A percentile compares a stretch with the other conserved stretches of the same genome.
Conservation (phyloP, 2,329 filamentous ascomycete species). For the Zymoseptoria ardabiliae region DNA sequence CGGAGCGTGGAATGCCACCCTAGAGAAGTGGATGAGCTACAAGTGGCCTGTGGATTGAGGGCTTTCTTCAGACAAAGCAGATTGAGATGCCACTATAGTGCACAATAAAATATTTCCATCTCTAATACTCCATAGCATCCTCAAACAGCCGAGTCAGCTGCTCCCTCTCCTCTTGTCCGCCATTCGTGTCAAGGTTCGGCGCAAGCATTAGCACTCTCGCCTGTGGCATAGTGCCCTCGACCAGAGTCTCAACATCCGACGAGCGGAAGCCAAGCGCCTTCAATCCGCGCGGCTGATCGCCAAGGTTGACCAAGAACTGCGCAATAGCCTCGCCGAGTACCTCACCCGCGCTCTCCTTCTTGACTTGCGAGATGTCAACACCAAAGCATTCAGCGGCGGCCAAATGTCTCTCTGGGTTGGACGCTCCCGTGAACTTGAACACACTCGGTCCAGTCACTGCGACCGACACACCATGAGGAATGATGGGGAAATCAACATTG, state of each 20-base stretch:
- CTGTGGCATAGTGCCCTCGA: constrained; percentile 93
- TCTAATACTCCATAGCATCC: constrained; percentile 39
- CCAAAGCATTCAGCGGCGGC: constrained; percentile 85
- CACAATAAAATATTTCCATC: neutral
- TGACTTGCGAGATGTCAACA: constrained; percentile 79
- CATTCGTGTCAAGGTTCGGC: constrained; percentile 57
- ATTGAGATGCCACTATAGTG: no score
- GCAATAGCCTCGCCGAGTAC: constrained; percentile 76
- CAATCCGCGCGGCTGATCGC: constrained; percentile 83
- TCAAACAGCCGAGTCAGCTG: constrained; percentile 42
- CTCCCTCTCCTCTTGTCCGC: constrained; percentile 43
- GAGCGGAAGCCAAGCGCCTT: constrained; percentile 72
- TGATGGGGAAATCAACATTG: constrained; percentile 65
- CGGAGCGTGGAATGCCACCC: neutral
- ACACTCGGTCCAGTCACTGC: constrained; percentile 90
- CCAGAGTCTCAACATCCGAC: constrained; percentile 70
- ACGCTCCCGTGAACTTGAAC: constrained; percentile 85
- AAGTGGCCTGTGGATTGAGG: neutral
- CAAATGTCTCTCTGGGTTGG: constrained; percentile 87
- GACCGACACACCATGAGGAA: constrained; percentile 92
- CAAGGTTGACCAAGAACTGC: constrained; percentile 72
- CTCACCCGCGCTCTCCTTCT: constrained; percentile 81
- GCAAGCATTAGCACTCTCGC: constrained; percentile 84
- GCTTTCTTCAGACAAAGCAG: neutral
- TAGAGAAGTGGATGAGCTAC: neutral